phyloP scores from a whole-genome alignment of 371 early-diverging fungal species.

The Actinomortierella ambigua region DNA sequence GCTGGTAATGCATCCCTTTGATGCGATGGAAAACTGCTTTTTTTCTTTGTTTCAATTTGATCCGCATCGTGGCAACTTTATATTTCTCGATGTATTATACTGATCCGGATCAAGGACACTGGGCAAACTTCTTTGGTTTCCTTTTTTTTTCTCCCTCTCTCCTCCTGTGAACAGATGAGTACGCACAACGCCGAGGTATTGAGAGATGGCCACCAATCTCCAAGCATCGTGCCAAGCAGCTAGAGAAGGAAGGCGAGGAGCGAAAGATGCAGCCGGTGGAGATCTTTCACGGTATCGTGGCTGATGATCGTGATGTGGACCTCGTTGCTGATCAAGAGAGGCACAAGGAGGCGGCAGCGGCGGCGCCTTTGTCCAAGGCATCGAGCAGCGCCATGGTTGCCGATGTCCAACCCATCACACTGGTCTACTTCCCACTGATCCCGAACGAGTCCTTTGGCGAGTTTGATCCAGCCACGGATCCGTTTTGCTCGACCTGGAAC shows the following conservation, averaged over 20 bases:
- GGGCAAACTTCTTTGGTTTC: no score
- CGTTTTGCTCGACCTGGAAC: constrained; percentile 71
- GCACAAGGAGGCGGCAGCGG: constrained; percentile 11
- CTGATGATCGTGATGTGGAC: constrained; percentile 36
- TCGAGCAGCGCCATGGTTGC: constrained; percentile 32
- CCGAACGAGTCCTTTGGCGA: constrained; percentile 54
- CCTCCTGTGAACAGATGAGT: constrained; percentile 46
- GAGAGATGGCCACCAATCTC: constrained; percentile 55
- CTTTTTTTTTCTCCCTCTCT: not conserved
- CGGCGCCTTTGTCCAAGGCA: constrained; percentile 40
- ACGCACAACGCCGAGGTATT: constrained; percentile 57
- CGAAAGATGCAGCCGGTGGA: constrained; percentile 41
- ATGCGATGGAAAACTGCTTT: no score
- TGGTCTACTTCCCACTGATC: constrained; percentile 68
- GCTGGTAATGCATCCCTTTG: constrained; percentile 49
- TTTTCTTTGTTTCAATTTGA: no score
- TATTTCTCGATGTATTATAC: no score
- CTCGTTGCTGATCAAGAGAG: constrained; percentile 12
- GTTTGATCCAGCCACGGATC: constrained; percentile 67
- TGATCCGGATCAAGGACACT: no score
- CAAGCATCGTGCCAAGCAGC: constrained; percentile 29
- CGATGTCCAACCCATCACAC: constrained; percentile 45
- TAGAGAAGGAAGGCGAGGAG: constrained; percentile 30
- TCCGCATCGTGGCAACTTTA: no score
- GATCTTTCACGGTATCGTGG: constrained; percentile 44